Base-by-base conservation (phyloP, 306 rosid genomes). In the Dryas octopetala region DNA sequence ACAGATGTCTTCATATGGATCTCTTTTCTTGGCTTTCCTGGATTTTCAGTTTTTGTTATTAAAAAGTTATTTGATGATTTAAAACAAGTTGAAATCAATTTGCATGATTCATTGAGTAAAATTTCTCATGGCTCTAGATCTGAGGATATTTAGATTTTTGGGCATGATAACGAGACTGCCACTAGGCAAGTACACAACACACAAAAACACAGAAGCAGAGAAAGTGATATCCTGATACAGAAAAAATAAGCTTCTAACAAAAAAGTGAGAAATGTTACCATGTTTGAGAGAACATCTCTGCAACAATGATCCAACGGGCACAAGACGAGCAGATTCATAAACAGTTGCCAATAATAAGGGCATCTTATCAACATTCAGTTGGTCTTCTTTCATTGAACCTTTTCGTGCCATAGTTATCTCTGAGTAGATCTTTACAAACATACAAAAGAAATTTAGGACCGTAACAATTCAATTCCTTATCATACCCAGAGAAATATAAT, bases 261-360 rank as follows among this genome's bases (percentile, higher is more conserved):
- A 80, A 41, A 32, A 54, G 59, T 68, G 45, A 78, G 32, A 57
- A 44, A 53, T 11, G 53, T 80, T 84, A 93, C 96, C 96, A 78
- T 80, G 82, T 74, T 85, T 79, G 62, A 87, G 74, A 71, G 94
- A 93, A 79, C 98, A 93, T 84, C 98, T 87, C 84, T 90, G 96
- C 55, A 93, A 78, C 82, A 93, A 81, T 66, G 90, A 84, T 63
- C 94, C 84, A 2, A 81, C 73, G 44, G 92, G 89, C 57, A 89
- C 83, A 82, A 93, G 92, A 45, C 96, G 91, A n/a, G 87, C 90
- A 76, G 95, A 83, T 80, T 93, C 95, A 57, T 84, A 93, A 70
- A 90, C 69, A 64, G 96, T 87, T 76, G 98, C 93, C 86, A 87
- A 75, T 67, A 93, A 78, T 82, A 93, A 85, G 45, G 83, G 85